A percentile compares a stretch with the other conserved stretches of the same genome.
phyloP scores from a whole-genome alignment of 2,329 filamentous ascomycete genomes.

The Dendryphion nanum region DNA sequence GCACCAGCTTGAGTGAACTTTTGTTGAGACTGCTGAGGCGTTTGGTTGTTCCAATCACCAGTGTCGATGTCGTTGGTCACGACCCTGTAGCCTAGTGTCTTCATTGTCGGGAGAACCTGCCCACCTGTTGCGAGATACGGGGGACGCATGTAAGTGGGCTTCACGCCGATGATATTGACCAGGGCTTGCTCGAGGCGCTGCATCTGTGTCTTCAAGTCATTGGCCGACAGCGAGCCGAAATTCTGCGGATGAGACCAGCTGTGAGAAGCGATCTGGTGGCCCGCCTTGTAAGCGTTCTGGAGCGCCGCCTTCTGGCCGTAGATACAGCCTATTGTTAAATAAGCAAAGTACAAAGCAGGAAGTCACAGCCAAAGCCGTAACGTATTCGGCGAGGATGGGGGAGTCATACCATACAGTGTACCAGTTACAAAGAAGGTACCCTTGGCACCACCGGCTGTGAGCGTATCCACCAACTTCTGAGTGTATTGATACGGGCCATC shows the following conservation, averaged over 20 bases:
- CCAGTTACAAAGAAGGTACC: slow-evolving; percentile 37
- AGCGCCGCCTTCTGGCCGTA: slow-evolving; percentile 32
- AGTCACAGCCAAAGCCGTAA: no score
- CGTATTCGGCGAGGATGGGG: neutral
- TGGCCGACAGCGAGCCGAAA: slow-evolving; percentile 29
- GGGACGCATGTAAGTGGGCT: slow-evolving; percentile 39
- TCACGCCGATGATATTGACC: slow-evolving; percentile 36
- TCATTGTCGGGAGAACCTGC: slow-evolving; percentile 31
- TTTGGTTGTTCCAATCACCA: slow-evolving; percentile 36
- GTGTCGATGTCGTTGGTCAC: slow-evolving; percentile 34
- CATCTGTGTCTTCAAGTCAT: slow-evolving; percentile 33
- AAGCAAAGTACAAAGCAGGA: slow-evolving; percentile 1
- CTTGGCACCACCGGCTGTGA: slow-evolving; percentile 31
- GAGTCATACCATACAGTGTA: slow-evolving; percentile 24
- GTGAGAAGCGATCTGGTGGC: slow-evolving; percentile 38
- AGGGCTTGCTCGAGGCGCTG: slow-evolving; percentile 31
- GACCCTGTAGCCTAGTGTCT: slow-evolving; percentile 35
- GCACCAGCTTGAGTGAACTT: slow-evolving; percentile 32
- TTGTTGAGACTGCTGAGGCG: slow-evolving; percentile 30
- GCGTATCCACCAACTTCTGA: slow-evolving; percentile 29
- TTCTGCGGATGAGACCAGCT: slow-evolving; percentile 34
- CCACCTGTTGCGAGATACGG: slow-evolving; percentile 35
- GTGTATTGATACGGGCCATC: slow-evolving; percentile 38
- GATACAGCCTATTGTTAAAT: slow-evolving; percentile 27
- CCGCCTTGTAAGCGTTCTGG: slow-evolving; percentile 30